phyloP scores from a whole-genome alignment of 345 rosid genomes.

The Camelina laxa region DNA sequence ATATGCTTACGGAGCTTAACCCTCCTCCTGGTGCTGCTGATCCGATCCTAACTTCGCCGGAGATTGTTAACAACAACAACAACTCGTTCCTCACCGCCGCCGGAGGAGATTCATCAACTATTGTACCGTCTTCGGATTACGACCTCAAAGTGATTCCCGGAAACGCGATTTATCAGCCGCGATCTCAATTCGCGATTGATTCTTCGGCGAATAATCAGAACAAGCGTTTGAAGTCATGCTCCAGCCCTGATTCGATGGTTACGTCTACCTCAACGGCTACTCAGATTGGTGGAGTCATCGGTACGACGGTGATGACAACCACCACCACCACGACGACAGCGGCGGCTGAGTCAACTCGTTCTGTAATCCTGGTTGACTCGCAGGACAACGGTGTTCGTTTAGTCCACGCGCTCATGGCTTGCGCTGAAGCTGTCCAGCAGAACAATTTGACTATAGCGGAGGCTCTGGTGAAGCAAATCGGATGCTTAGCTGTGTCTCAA shows the following conservation, averaged over 20 bases:
- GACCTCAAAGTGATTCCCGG: conserved; percentile 81
- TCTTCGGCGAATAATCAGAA: conserved; percentile 35
- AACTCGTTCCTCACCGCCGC: conserved; percentile 49
- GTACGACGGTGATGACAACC: conserved; percentile 22
- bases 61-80: conserved; percentile 1
- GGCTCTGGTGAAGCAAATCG: conserved; percentile 69
- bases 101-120: conserved; percentile 47
- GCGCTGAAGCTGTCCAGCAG: conserved; percentile 79
- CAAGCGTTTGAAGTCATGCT: conserved; percentile 51
- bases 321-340: not conserved
- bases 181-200: conserved; percentile 38
- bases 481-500: conserved; percentile 65
- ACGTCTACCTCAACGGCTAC: conserved; percentile 35
- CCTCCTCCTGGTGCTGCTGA: conserved; percentile 40
- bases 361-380: conserved; percentile 70
- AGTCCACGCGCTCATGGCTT: conserved; percentile 78
- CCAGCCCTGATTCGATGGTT: conserved; percentile 45
- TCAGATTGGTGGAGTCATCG: conserved; percentile 35
- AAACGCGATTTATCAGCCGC: conserved; percentile 55
- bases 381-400: conserved; percentile 80
- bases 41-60: not conserved
- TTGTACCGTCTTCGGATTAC: conserved; percentile 54
- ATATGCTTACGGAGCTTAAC: conserved; percentile 68
- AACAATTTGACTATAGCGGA: conserved; percentile 58
- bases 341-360: conserved; percentile 51